phyloP scores from a whole-genome alignment of 2,329 filamentous ascomycete species.

The Bipolaris bicolor region DNA sequence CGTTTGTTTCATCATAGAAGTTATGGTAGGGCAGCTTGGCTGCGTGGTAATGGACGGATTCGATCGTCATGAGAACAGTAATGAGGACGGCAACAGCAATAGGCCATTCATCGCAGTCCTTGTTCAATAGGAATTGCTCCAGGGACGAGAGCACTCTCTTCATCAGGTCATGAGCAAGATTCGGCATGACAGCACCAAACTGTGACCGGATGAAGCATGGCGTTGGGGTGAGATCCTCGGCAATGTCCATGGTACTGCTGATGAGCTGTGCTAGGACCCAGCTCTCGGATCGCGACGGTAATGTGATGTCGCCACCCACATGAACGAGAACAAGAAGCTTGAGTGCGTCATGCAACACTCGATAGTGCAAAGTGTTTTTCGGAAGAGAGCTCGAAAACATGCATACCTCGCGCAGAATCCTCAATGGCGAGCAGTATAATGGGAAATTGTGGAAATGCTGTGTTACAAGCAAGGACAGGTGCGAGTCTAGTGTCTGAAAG shows the following conservation, averaged over 20 bases:
- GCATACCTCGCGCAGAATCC: slow-evolving; percentile 45
- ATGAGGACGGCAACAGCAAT: slow-evolving; percentile 41
- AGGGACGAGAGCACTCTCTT: slow-evolving; percentile 40
- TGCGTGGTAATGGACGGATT: slow-evolving; percentile 49
- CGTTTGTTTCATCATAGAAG: slow-evolving; percentile 6
- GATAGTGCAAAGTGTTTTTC: slow-evolving; percentile 20
- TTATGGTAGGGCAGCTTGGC: slow-evolving; percentile 46
- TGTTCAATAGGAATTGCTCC: slow-evolving; percentile 39
- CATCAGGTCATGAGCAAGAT: slow-evolving; percentile 41
- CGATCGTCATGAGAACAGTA: slow-evolving; percentile 47
- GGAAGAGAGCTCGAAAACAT: slow-evolving; percentile 37
- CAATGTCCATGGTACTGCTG: slow-evolving; percentile 24
- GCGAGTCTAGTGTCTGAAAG: slow-evolving; percentile 32
- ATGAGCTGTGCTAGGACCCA: slow-evolving; percentile 27
- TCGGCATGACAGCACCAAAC: slow-evolving; percentile 45
- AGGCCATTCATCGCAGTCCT: slow-evolving; percentile 42
- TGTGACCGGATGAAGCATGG: slow-evolving; percentile 51
- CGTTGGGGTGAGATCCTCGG: slow-evolving; percentile 28
- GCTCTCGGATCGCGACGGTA: slow-evolving; percentile 29
- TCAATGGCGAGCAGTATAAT: slow-evolving; percentile 40
- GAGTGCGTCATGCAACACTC: slow-evolving; percentile 42
- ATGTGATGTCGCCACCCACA: slow-evolving; percentile 46
- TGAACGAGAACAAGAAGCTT: slow-evolving; percentile 51
- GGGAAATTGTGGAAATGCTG: slow-evolving; percentile 46
- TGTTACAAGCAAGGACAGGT: slow-evolving; percentile 42